A percentile compares a stretch with the other conserved stretches of the same genome.
These are phyloP conservation scores for Dendrocalamus sinicus DNA, from an alignment of 176 grass and related monocot species.

Conservation along the genomic window DNA sequence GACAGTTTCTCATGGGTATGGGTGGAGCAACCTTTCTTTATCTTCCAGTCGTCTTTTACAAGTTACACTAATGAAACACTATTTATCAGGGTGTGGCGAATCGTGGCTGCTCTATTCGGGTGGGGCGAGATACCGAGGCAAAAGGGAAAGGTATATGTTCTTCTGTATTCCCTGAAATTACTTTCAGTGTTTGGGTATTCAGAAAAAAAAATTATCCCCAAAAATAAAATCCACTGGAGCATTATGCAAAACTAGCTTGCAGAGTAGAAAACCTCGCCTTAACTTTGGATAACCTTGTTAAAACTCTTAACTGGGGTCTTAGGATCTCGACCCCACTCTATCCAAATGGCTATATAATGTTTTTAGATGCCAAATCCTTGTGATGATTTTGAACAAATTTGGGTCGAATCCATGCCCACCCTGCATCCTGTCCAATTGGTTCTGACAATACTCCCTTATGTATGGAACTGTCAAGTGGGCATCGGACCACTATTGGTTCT, in stretches of 20 bases:
- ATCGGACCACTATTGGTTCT: neutral
- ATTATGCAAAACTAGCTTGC: conserved; percentile 17
- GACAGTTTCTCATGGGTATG: conserved; percentile 95
- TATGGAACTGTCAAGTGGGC: neutral
- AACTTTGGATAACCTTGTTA: neutral
- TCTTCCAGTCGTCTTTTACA: neutral
- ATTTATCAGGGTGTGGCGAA: conserved; percentile 91
- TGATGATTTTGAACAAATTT: neutral
- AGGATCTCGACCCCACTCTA: neutral
- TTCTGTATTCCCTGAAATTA: neutral
- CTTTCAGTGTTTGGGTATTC: conserved; percentile 9
- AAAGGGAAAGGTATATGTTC: conserved; percentile 83
- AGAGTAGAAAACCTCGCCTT: neutral
- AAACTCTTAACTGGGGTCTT: neutral
- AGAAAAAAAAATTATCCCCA: neutral
- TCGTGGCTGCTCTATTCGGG: conserved; percentile 93
- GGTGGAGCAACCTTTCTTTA: neutral
- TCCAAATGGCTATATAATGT: neutral
- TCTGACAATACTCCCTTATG: neutral
- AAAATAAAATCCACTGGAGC: conserved; percentile 8
- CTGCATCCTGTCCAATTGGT: neutral
- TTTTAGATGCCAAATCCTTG: neutral
- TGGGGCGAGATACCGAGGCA: conserved; percentile 88
- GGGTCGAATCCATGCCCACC: neutral
- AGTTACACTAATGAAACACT: neutral